Base-by-base conservation (phyloP, 2,329 filamentous ascomycete species). In the Chrysosporium keratinophilum region DNA sequence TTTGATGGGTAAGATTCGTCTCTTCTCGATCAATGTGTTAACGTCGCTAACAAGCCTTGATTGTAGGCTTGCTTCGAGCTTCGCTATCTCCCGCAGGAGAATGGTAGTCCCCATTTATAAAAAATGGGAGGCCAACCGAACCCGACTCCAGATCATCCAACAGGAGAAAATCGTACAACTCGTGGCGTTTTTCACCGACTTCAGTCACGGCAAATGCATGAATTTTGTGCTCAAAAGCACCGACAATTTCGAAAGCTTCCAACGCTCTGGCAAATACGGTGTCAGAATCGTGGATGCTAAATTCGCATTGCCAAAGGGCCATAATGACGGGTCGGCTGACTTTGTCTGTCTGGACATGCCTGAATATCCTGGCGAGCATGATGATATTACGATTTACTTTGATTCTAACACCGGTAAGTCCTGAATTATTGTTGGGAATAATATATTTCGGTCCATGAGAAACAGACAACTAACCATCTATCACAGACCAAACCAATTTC, bases 71-170 rank as follows among this genome's bases (percentile, higher is more conserved):
- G 88, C 88, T 5, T 75, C 78, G 6, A 82, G 81, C 0, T 87
- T 95, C 67, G 83, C 85, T 55, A 95, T 95, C 59, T 83, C 89
- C 1, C 82, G 89, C 31, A 82, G 87, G 47, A 81, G 87, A 60
- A 93, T 90, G 84, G 87, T 95, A 11, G 88, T 95, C 14, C 88
- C 88, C 0, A 91, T 95, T 60, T 87, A 94, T 73, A 95, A 95
- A 72, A 93, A 93, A 68, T 94, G 88, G 87, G 88, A 94, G 65
- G 87, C 89, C 1, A 81, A 78, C n/a, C 78, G 78, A 37, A 87
- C 87, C 7, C 82, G 90, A 35, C 75, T 95, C 6, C 89, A 95
- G 66, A 76, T 95, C 37, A 81, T 95, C 35, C 77, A 82, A 59
- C 83, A 85, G 59, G 86, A 89, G 58, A 86, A 82, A 63, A 79